A percentile compares a stretch with the other conserved stretches of the same genome.
Evolutionary conservation across 2,329 filamentous ascomycete genomes (phyloP).

Genomic region (Curvularia lunata): DNA sequence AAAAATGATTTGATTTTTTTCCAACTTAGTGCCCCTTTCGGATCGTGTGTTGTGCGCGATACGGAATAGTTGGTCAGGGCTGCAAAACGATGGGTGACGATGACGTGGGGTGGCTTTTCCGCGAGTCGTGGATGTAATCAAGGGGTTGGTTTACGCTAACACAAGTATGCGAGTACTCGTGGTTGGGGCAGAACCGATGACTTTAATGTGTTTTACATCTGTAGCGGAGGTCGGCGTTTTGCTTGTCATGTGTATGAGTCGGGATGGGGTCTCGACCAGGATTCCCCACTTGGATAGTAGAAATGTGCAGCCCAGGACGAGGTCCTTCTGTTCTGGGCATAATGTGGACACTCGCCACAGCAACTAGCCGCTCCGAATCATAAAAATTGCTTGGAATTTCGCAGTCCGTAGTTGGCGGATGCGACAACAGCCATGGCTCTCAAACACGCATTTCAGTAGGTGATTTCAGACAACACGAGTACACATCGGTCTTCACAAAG

Average conservation of each 20-base stretch:
- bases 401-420: not conserved
- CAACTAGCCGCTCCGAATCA: slow-evolving; percentile 7
- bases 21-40: slow-evolving; percentile 9
- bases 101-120: slow-evolving; percentile 20
- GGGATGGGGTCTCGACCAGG: slow-evolving; percentile 29
- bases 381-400: not conserved
- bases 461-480: not conserved
- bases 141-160: slow-evolving; percentile 2
- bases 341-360: slow-evolving; percentile 25
- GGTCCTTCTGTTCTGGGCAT: slow-evolving; percentile 41
- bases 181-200: not conserved
- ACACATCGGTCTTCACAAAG: not conserved
- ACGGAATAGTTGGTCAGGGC: slow-evolving; percentile 8
- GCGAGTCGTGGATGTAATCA: slow-evolving; percentile 12
- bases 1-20: slow-evolving; percentile 8
- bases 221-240: slow-evolving; percentile 43
- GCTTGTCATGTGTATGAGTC: slow-evolving; percentile 32
- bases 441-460: not conserved
- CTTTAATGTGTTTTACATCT: slow-evolving; percentile 20
- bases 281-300: slow-evolving; percentile 26
- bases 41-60: slow-evolving; percentile 4
- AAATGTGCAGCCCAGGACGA: slow-evolving; percentile 30
- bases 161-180: not conserved
- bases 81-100: slow-evolving; percentile 13
- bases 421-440: not conserved